Evolutionary conservation across 1,284 basidiomycete species (phyloP), one percentile per base, ranked within the genome.

Genomic region (Rhodotorula sp.): DNA sequence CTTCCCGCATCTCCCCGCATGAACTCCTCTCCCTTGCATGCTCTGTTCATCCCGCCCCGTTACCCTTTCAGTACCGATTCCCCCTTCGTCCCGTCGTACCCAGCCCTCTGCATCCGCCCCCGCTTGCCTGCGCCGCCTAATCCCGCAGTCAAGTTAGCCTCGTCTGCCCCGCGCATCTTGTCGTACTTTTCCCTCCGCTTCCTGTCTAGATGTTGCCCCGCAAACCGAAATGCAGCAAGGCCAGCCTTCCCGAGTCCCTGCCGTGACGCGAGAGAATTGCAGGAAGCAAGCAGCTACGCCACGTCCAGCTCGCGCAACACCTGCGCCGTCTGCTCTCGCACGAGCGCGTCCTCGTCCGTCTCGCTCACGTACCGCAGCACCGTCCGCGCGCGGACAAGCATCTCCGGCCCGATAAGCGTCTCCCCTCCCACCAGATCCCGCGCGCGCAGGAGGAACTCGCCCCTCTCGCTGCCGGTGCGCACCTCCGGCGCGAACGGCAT

Each of bases 321-420:
- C 80, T 94, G 91, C 70, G 85, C 85, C 12, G 93, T 91, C 88
- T 94, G 92, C 29, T 88, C 86, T 62, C 89, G 84, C 41, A 90
- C 89, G 34, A 91, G 83, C 60, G 81, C 83, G 78, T 96, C 93
- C 70, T 84, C 85, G 80, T 96, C 93, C 63, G 88, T 89, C 22
- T 84, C 83, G 41, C 87, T 83, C 46, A 94, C 83, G 79, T 95
- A 95, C 2, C 85, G 84, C 59, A 95, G 79, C 0, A 90, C 90
- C 8, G 84, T 83, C 74, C 82, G 85, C n/a, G 87, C 86, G 63
- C 90, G 84, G 64, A 81, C 83, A 44, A 54, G 61, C 58, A 67
- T 54, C 61, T 56, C 58, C 61, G 46, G 29, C 17, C 83, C 87
- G 36, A 66, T 27, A 2, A 58, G 25, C 53, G 48, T 34, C 8